phyloP scores from a whole-genome alignment of 192 early-diverging fungal genomes.

The Coemansia erecta region DNA sequence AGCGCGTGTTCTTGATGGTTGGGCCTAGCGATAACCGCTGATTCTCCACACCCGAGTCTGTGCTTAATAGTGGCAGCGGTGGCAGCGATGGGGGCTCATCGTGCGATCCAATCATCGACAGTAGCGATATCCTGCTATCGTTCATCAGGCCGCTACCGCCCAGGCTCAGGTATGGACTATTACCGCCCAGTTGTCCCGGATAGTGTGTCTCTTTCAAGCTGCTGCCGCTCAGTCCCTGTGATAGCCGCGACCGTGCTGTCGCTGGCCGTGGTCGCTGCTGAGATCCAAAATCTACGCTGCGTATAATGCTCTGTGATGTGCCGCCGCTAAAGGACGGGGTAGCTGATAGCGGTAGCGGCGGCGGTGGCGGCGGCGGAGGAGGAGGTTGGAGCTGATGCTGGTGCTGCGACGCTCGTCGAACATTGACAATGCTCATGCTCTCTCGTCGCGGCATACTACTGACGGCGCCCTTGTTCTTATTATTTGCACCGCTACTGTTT shows the following conservation, averaged over 20 bases:
- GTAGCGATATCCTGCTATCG: slow-evolving; percentile 42
- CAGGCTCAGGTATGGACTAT: slow-evolving; percentile 21
- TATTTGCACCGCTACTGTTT: neutral
- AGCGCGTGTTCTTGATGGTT: slow-evolving; percentile 26
- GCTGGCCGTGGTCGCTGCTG: slow-evolving; percentile 29
- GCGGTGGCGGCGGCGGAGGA: neutral
- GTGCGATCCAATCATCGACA: slow-evolving; percentile 37
- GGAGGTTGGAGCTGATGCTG: neutral
- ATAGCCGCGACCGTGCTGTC: slow-evolving; percentile 42
- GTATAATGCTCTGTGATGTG: slow-evolving; percentile 15
- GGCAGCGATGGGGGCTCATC: slow-evolving; percentile 9
- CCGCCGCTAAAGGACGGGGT: slow-evolving; percentile 1
- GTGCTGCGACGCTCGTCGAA: slow-evolving; percentile 4
- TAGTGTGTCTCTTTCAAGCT: slow-evolving; percentile 32
- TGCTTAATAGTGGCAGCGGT: no score
- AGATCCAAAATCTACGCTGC: slow-evolving; percentile 19
- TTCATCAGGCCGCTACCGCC: slow-evolving; percentile 13
- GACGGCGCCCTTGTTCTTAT: neutral
- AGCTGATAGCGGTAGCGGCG: neutral
- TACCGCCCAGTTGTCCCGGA: slow-evolving; percentile 2
- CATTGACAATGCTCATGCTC: slow-evolving; percentile 15
- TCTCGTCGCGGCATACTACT: slow-evolving; percentile 12
- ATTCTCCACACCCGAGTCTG: slow-evolving; percentile 5
- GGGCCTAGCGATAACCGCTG: slow-evolving; percentile 24
- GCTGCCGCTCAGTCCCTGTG: slow-evolving; percentile 28